phyloP scores from a whole-genome alignment of 768 basidiomycete genomes.

The Boletus tylopilopsis region DNA sequence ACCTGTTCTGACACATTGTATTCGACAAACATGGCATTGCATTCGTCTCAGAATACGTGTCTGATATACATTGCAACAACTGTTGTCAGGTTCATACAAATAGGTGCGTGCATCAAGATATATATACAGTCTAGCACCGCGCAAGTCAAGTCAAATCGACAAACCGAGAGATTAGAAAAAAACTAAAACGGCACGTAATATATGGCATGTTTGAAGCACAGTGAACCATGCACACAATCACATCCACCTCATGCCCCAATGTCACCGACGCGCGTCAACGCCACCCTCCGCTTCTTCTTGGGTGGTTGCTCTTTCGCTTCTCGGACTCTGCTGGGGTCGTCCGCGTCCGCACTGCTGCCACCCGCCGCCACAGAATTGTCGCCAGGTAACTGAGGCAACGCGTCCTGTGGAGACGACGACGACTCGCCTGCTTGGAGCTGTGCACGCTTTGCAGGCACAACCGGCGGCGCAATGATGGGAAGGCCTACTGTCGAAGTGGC shows the following conservation, averaged over 20 bases:
- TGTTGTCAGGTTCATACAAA: too few relatives aligned
- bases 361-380: conserved; percentile 18
- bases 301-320: conserved; percentile 50
- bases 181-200: conserved; percentile 16
- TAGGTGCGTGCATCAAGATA: conserved; percentile 10
- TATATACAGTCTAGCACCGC: too few relatives aligned
- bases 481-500: conserved; percentile 33
- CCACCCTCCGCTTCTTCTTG: conserved; percentile 85
- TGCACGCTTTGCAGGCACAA: conserved; percentile 33
- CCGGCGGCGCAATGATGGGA: conserved; percentile 30
- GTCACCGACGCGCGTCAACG: conserved; percentile 66
- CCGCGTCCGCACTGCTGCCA: conserved; percentile 11
- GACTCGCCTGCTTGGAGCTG: conserved; percentile 28
- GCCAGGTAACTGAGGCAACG: conserved; percentile 25
- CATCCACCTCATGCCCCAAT: conserved; percentile 27
- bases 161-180: conserved; percentile 12
- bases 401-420: conserved; percentile 2
- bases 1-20: conserved; percentile 7
- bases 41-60: conserved; percentile 22
- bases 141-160: conserved; percentile 2
- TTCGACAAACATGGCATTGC: conserved; percentile 16
- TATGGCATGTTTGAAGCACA: conserved; percentile 9
- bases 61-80: conserved; percentile 7
- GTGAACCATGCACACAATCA: conserved; percentile 5
- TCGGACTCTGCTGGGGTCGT: conserved; percentile 11